phyloP scores from a whole-genome alignment of 1,139 yeast species.

The Yamadazyma siamensis region DNA sequence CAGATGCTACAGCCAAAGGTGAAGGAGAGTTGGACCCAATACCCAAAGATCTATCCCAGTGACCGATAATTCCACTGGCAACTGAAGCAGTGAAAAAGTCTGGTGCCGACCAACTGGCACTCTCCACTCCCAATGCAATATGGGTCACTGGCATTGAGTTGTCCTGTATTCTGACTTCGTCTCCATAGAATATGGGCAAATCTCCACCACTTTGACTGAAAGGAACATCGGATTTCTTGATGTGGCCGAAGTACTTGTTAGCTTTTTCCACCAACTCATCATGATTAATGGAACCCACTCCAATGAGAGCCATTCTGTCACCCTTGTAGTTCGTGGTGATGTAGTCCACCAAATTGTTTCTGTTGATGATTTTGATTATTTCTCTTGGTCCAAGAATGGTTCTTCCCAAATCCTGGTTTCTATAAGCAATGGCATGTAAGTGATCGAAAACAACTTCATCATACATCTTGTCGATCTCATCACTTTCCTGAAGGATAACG shows the following conservation, averaged over 20 bases:
- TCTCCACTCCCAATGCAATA: slow-evolving; percentile 93
- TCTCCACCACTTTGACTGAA: slow-evolving; percentile 76
- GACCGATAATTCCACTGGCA: slow-evolving; percentile 94
- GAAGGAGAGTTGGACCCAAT: slow-evolving; percentile 69
- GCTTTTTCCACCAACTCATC: slow-evolving; percentile 77
- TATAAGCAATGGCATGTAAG: slow-evolving; percentile 87
- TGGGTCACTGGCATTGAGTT: slow-evolving; percentile 84
- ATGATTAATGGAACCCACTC: slow-evolving; percentile 92
- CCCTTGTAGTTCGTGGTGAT: slow-evolving; percentile 88
- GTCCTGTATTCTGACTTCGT: slow-evolving; percentile 82
- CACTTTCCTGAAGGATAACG: slow-evolving; percentile 92
- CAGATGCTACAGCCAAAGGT: slow-evolving; percentile 74
- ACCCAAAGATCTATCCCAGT: slow-evolving; percentile 95
- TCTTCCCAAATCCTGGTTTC: slow-evolving; percentile 90
- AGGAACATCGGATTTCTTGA: slow-evolving; percentile 62
- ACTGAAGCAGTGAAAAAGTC: slow-evolving; percentile 95
- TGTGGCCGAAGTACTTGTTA: slow-evolving; percentile 69
- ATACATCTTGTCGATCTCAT: slow-evolving; percentile 96
- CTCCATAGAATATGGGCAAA: slow-evolving; percentile 78
- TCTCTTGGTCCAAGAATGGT: slow-evolving; percentile 96
- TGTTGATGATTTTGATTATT: slow-evolving; percentile 75
- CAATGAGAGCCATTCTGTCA: slow-evolving; percentile 95
- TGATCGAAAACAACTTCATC: slow-evolving; percentile 98
- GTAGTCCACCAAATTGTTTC: slow-evolving; percentile 73
- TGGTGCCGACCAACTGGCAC: slow-evolving; percentile 95